Evolutionary conservation across 495 filamentous ascomycete species (phyloP).

Genomic region (Echria macrotheca): DNA sequence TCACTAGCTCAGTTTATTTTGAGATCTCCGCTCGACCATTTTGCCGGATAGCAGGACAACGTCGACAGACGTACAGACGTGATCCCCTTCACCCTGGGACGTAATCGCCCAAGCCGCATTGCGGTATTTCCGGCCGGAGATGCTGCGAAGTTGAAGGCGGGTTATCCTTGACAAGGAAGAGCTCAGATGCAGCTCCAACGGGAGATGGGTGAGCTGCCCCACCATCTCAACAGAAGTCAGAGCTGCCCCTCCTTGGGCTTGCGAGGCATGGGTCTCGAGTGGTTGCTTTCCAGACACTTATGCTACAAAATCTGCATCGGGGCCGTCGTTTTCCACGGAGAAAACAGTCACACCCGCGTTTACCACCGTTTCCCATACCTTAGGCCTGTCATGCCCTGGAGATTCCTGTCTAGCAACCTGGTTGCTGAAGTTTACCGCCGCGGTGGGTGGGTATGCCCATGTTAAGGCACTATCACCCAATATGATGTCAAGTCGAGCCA

Average conservation of each 20-base stretch:
- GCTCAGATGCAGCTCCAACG: not conserved
- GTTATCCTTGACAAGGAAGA: not conserved
- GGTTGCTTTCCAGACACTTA: constrained; percentile 3
- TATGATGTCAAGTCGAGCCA: too few relatives aligned
- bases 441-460: too few relatives aligned
- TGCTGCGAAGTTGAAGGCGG: not conserved
- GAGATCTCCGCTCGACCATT: constrained; percentile 5
- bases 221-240: not conserved
- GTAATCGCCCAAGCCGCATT: too few relatives aligned
- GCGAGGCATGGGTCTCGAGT: not conserved
- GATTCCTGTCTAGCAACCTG: too few relatives aligned
- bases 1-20: not conserved
- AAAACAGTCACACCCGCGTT: not conserved
- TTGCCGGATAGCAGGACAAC: constrained; percentile 1
- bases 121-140: constrained; percentile 9
- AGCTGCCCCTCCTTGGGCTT: not conserved
- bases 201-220: not conserved
- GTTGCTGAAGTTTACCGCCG: too few relatives aligned
- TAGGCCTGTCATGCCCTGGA: too few relatives aligned
- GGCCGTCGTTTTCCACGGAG: not conserved
- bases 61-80: not conserved
- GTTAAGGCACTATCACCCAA: too few relatives aligned
- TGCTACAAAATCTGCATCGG: constrained; percentile 1
- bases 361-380: not conserved
- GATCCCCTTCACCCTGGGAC: too few relatives aligned